These are phyloP conservation scores for Sphaerulina populicola DNA, from an alignment of 2,329 filamentous ascomycete species.

Conservation along the genomic window DNA sequence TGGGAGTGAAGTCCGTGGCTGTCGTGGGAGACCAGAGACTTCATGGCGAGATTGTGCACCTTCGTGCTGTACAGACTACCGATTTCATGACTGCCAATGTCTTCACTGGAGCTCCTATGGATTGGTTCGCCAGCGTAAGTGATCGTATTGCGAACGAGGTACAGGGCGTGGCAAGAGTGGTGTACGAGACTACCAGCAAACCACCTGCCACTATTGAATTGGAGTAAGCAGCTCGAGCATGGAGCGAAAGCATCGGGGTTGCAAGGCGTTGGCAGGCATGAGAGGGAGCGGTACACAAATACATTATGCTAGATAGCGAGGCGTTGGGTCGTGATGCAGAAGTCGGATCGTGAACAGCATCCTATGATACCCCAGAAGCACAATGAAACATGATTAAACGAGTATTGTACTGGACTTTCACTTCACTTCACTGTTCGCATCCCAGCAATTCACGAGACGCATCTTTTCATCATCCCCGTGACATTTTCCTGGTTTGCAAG, in stretches of 20 bases:
- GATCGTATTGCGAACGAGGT: slow-evolving; percentile 68
- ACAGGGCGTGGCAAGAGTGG: slow-evolving; percentile 60
- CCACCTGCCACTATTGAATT: slow-evolving; percentile 67
- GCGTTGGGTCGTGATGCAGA: not conserved
- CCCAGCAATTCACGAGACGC: too few species aligned
- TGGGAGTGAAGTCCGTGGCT: slow-evolving; percentile 57
- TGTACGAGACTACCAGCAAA: slow-evolving; percentile 62
- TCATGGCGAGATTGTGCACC: slow-evolving; percentile 53
- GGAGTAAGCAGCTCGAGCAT: slow-evolving; percentile 45
- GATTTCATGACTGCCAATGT: slow-evolving; percentile 71
- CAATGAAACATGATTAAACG: not conserved
- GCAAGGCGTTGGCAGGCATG: not conserved
- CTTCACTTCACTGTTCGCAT: too few species aligned
- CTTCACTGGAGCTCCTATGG: slow-evolving; percentile 53
- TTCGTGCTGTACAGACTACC: slow-evolving; percentile 54
- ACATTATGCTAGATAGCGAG: slow-evolving; percentile 5
- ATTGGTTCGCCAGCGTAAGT: slow-evolving; percentile 57
- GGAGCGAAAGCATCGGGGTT: not conserved
- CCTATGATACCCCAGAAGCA: slow-evolving; percentile 7
- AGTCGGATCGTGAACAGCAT: not conserved
- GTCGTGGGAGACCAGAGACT: slow-evolving; percentile 64
- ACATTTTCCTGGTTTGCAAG: too few species aligned
- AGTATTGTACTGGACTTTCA: not conserved
- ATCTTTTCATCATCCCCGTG: too few species aligned
- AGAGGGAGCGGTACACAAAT: not conserved